phyloP scores from a whole-genome alignment of 345 rosid species.

The Hibiscus tridactylites region DNA sequence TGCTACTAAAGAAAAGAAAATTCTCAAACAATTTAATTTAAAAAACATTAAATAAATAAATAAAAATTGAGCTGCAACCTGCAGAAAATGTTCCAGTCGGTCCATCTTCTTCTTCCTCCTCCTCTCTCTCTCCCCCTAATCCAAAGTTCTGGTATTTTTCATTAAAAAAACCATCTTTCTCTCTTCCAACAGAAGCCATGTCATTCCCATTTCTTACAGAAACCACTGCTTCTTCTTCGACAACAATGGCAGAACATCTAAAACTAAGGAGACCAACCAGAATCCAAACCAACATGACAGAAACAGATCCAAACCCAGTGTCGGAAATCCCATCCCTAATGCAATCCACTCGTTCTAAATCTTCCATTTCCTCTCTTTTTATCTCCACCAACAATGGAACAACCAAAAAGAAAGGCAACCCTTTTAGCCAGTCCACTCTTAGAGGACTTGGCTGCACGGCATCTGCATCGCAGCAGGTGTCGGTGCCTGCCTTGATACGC shows the following conservation, averaged over 20 bases:
- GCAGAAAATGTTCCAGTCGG: background rate
- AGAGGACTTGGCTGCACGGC: conserved; percentile 72
- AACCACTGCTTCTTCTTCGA: conserved; percentile 16
- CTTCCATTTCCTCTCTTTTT: conserved; percentile 44
- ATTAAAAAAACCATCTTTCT: background rate
- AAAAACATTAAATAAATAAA: background rate
- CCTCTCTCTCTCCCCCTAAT: conserved; percentile 5
- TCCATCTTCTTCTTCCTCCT: background rate
- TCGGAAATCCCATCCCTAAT: conserved; percentile 25
- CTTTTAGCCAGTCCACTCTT: conserved; percentile 35
- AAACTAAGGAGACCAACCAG: conserved; percentile 46
- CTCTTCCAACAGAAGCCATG: conserved; percentile 24
- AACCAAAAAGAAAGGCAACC: conserved; percentile 41
- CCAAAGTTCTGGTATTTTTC: background rate
- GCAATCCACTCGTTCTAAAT: conserved; percentile 34
- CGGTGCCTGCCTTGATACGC: conserved; percentile 72
- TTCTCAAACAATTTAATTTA: background rate
- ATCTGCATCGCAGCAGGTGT: conserved; percentile 67
- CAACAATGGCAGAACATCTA: conserved; percentile 40
- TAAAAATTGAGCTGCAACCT: background rate
- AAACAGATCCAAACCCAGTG: conserved; percentile 32
- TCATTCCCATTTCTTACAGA: conserved; percentile 42
- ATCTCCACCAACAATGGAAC: conserved; percentile 20
- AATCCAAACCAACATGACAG: conserved; percentile 23
- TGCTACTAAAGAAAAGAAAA: background rate